These are phyloP conservation scores for Penicillium polonicum DNA, from an alignment of 2,329 filamentous ascomycete species.

Conservation along the genomic window DNA sequence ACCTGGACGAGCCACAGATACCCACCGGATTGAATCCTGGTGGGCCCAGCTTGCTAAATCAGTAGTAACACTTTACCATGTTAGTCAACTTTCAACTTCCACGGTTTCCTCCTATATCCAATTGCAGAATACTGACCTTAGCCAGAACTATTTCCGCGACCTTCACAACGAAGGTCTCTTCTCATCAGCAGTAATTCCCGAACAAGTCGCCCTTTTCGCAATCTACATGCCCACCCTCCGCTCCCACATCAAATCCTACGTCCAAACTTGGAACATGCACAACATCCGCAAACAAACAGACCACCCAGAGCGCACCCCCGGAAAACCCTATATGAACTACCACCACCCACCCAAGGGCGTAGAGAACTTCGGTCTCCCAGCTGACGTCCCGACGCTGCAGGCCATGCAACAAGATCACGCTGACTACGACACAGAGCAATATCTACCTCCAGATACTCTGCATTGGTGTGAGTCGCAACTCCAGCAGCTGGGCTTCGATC, in stretches of 20 bases:
- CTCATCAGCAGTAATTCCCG: conserved; percentile 2
- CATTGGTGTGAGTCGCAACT: conserved; percentile 9
- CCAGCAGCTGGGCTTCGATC: conserved; percentile 11
- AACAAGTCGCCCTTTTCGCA: conserved; percentile 11
- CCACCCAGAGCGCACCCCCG: conserved; percentile 3
- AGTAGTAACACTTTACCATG: conserved; percentile 4
- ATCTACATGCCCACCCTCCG: conserved; percentile 13
- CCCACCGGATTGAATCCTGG: conserved; percentile 18
- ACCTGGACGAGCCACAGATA: conserved; percentile 10
- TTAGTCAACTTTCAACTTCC: background rate
- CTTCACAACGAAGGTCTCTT: conserved; percentile 9
- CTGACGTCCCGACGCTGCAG: conserved; percentile 1
- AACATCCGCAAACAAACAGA: conserved; percentile 11
- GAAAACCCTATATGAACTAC: conserved; percentile 15
- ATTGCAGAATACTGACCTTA: background rate
- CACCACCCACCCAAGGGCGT: conserved; percentile 11
- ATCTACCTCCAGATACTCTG: conserved; percentile 8
- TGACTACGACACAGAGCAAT: conserved; percentile 9
- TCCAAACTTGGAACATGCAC: conserved; percentile 14
- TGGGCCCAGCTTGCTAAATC: conserved; percentile 12
- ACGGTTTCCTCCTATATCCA: background rate
- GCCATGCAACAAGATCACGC: background rate
- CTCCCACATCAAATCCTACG: conserved; percentile 8
- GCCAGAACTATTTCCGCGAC: conserved; percentile 12
- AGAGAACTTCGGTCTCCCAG: conserved; percentile 10